Base-by-base conservation (phyloP, 1,139 yeast species). In the Taphrina flavorubra region DNA sequence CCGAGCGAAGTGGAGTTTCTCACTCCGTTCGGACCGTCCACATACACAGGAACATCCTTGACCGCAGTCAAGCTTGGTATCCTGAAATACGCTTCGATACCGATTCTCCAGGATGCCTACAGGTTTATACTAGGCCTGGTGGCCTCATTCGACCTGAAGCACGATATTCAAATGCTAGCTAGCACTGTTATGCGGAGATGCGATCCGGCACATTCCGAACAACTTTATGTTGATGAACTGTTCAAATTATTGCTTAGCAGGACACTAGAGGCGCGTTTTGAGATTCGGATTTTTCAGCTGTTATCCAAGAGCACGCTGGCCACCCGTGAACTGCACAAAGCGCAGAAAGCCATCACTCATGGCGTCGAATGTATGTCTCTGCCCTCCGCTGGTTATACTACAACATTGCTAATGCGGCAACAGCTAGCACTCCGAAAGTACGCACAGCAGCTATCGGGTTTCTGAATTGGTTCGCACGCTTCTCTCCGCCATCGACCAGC, bases 1-100 rank as follows among this genome's bases (percentile, higher is more conserved):
- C 44, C 10, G 7, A 76, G 77, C 0, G 90, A 88, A 68, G 82
- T 83, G 42, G 76, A 84, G 0, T 89, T 86, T 74, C 84, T 90
- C 74, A 87, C 90, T 0, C 82, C 82, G 67, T 85, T 85, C 71
- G 90, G 95, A 5, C 91, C 92, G 14, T 84, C 86, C 0, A 76
- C 83, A 0, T 86, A 84, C 74, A 83, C 83, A 57, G 79, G 84
- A 1, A 81, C 81, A 0, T 86, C 84, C 34, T 77, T 90, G 51
- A 73, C 79, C 0, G 75, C 73, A 0, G 83, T 83, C 51, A 90
- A 88, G 74, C 79, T 78, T 14, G 81, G 83, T 1, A 78, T 84
- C 1, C 67, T 83, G 11, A 75, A 76, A 51, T 79, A 84, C 61
- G 56, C 83, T 4, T 53, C 72, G 1, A 65, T 75, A 18, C 78